Conservation (phyloP, 176 grass and related monocot genomes). For the Hyparrhenia diplandra region DNA sequence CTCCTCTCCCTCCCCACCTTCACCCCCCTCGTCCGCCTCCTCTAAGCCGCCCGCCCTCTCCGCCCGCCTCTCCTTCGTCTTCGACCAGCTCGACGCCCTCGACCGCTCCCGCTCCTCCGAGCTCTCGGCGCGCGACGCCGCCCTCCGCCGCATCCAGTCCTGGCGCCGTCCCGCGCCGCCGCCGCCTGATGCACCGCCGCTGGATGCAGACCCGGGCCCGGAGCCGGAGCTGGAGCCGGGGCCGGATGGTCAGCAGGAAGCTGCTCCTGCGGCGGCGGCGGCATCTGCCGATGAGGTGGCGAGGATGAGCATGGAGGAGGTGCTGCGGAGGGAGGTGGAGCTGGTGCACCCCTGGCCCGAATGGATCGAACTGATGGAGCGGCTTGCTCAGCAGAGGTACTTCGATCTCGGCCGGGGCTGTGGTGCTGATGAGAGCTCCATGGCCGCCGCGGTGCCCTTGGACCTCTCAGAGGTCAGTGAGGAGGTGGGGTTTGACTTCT, state of each 20-base stretch:
- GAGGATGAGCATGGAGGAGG: constrained; percentile 49
- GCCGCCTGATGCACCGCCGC: neutral
- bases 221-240: neutral
- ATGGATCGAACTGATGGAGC: constrained; percentile 94
- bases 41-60: constrained; percentile 73
- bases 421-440: constrained; percentile 28
- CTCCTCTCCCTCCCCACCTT: constrained; percentile 14
- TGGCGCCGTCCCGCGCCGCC: constrained; percentile 46
- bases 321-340: constrained; percentile 74
- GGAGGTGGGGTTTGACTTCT: constrained; percentile 74
- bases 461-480: constrained; percentile 56
- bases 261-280: neutral
- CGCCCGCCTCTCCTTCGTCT: constrained; percentile 87
- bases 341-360: constrained; percentile 96
- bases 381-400: constrained; percentile 71
- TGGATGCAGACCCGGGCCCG: neutral
- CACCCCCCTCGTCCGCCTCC: constrained; percentile 22
- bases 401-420: constrained; percentile 50
- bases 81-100: constrained; percentile 87
- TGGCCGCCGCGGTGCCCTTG: constrained; percentile 54
- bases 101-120: constrained; percentile 59
- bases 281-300: neutral
- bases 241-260: neutral
- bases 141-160: constrained; percentile 80
- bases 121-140: constrained; percentile 63